phyloP scores from a whole-genome alignment of 1,284 basidiomycete species.

The Moesziomyces antarcticus region DNA sequence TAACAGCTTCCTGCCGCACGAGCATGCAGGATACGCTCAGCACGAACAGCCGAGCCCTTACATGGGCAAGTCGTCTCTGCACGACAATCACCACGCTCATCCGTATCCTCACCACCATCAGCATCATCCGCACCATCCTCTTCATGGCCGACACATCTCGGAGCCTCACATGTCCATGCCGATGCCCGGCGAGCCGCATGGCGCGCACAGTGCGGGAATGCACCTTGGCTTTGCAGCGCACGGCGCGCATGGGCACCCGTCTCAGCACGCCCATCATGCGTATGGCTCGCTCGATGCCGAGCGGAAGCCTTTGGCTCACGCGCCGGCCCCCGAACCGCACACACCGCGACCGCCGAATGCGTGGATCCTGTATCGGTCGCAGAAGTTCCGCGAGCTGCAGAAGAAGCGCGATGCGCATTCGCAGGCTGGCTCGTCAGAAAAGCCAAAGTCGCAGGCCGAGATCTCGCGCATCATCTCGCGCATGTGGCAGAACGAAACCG shows the following conservation, averaged over 20 bases:
- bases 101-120: constrained; percentile 9
- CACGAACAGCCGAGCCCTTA: constrained; percentile 9
- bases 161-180: constrained; percentile 16
- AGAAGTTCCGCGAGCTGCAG: constrained; percentile 71
- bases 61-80: constrained; percentile 9
- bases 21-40: constrained; percentile 9
- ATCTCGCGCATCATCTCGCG: constrained; percentile 78
- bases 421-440: constrained; percentile 64
- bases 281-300: constrained; percentile 9
- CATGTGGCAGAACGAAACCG: constrained; percentile 77
- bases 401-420: constrained; percentile 68
- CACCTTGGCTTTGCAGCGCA: constrained; percentile 6
- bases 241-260: constrained; percentile 7
- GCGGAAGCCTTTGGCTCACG: constrained; percentile 2
- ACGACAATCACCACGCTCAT: constrained; percentile 3
- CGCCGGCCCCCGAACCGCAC: constrained; percentile 58
- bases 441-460: constrained; percentile 75
- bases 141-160: constrained; percentile 8
- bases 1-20: constrained; percentile 5
- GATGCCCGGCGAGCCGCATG: constrained; percentile 13
- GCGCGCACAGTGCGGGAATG: constrained; percentile 5
- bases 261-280: constrained; percentile 5
- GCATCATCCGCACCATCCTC: constrained; percentile 4
- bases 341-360: constrained; percentile 84
- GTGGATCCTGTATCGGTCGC: constrained; percentile 89